Evolutionary conservation across 164 flowering plant species (phyloP), one percentile per base, ranked within the genome.

Genomic region (Aristolochia fimbriata): DNA sequence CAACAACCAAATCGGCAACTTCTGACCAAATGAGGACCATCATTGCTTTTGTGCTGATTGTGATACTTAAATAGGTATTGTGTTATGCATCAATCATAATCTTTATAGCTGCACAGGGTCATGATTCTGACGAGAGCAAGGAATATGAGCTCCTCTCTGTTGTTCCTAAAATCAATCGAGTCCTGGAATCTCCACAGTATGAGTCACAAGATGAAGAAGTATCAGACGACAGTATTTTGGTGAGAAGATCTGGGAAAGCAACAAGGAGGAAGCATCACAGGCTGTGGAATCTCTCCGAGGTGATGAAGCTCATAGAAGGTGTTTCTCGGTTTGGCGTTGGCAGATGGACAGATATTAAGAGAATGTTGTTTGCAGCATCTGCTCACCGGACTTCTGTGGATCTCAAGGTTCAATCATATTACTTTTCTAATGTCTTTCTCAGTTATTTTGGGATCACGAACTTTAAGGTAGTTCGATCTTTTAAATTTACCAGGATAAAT

Each of bases 301-400:
- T 84, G 55, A 68, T 63, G 70, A 80, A 71, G 67, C 74, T 87
- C 70, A 65, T 83, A 33, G 87, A 84, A 61, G 94, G 94, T 37
- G 85, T 87, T 58, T 72, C 86, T 31, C 71, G 65, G 15, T 73
- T 69, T 72, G 94, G 94, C 60, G 86, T 83, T 68, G 94, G 94
- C 47, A 80, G 76, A 64, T 87, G 94, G 94, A 76, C 80, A 47
- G 74, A 80, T 47, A 84, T 87, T 63, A 80, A 83, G 69, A 75
- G 74, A 70, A 65, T 75, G 13, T 70, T 76, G 24, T 87, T 87
- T 57, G 63, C 85, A 24, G 45, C 86, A 22, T 77, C 86, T 58
- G 74, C 71, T 37, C 72, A 75, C 69, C 90, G 90, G 20, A 81
- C 90, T 21, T 72, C 90, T 62, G 83, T 83, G 15, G 84, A 87